Percentiles rank a stretch among this genome's conserved stretches.
phyloP scores from a whole-genome alignment of 2,329 filamentous ascomycete genomes.

The Diplodia mutila region DNA sequence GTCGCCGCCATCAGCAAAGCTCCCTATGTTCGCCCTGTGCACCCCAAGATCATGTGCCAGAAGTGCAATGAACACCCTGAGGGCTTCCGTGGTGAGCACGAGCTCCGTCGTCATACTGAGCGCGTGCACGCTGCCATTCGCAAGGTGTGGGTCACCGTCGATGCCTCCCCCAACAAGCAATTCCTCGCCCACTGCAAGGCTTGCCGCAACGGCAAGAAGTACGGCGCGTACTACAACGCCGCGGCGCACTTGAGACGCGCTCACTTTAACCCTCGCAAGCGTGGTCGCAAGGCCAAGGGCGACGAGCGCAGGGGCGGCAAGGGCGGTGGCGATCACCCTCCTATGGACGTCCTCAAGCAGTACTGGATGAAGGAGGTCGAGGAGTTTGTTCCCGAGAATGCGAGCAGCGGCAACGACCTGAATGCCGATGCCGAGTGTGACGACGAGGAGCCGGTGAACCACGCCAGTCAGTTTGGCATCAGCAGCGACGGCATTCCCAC shows the following conservation, averaged over 20 bases:
- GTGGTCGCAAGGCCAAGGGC: slow-evolving; percentile 60
- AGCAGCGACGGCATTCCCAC: slow-evolving; percentile 19
- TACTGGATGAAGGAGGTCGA: slow-evolving; percentile 63
- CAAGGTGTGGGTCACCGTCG: slow-evolving; percentile 67
- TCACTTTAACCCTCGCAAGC: slow-evolving; percentile 77
- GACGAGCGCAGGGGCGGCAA: slow-evolving; percentile 65
- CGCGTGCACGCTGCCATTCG: slow-evolving; percentile 66
- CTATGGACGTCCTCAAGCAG: slow-evolving; percentile 63
- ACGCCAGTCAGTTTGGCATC: slow-evolving; percentile 13
- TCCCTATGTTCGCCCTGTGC: slow-evolving; percentile 66
- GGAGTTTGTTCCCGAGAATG: slow-evolving; percentile 43
- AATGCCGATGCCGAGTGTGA: slow-evolving; percentile 15
- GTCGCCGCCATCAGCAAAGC: slow-evolving; percentile 57
- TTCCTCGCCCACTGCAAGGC: slow-evolving; percentile 82
- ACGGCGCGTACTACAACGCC: slow-evolving; percentile 93
- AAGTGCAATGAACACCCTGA: slow-evolving; percentile 73
- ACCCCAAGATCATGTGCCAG: slow-evolving; percentile 71
- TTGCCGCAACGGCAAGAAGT: slow-evolving; percentile 75
- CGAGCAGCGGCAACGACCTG: neutral
- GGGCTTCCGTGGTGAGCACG: slow-evolving; percentile 85
- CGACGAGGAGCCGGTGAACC: slow-evolving; percentile 25
- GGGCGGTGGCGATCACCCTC: slow-evolving; percentile 63
- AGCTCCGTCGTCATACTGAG: slow-evolving; percentile 60
- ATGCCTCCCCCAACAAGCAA: slow-evolving; percentile 61
- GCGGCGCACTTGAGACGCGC: slow-evolving; percentile 85